Conservation (phyloP, 768 basidiomycete genomes). For the Suillus brevipes region DNA sequence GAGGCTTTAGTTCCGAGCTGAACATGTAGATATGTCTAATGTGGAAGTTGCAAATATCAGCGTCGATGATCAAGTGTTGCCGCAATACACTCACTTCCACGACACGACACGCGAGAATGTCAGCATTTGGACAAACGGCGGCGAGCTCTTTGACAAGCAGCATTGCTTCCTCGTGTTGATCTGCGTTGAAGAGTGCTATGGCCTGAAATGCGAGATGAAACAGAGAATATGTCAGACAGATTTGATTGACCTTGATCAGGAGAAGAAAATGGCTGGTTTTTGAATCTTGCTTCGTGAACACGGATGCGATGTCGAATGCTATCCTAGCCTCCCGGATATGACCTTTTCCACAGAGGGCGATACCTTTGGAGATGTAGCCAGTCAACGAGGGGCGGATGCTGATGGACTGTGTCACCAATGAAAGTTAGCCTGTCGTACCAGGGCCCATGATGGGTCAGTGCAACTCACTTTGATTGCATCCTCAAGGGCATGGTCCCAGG, state of each 20-base stretch:
- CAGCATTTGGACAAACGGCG: neutral
- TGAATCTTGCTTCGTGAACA: neutral
- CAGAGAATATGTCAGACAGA: neutral
- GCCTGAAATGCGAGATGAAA: neutral
- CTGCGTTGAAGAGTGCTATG: neutral
- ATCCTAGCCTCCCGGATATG: neutral
- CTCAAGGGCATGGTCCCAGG: neutral
- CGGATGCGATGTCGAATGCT: neutral
- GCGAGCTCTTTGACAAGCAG: neutral
- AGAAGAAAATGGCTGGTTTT: neutral
- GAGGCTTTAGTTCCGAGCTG: neutral
- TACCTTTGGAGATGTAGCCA: neutral
- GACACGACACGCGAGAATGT: neutral
- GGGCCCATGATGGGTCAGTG: neutral
- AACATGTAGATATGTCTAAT: neutral
- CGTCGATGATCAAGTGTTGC: neutral
- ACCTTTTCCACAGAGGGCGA: neutral
- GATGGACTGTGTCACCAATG: neutral
- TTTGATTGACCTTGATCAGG: neutral
- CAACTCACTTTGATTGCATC: neutral
- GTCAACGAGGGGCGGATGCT: neutral
- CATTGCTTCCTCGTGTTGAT: neutral
- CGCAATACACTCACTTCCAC: neutral
- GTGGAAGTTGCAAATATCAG: neutral
- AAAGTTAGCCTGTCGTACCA: neutral